Base-by-base conservation (phyloP, 768 basidiomycete species). In the Tricholoma hemisulphureum region DNA sequence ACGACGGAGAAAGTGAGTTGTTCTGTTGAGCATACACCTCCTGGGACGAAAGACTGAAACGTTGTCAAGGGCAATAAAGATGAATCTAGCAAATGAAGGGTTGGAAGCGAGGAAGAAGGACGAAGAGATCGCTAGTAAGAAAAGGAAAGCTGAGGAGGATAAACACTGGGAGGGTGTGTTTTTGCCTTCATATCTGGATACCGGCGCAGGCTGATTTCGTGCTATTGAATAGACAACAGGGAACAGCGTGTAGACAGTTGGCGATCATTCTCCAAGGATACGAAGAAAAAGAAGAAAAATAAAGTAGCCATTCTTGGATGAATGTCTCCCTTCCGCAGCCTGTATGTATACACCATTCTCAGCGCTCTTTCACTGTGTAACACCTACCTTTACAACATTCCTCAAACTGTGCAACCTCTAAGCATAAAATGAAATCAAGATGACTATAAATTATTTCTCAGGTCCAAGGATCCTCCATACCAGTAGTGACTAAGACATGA, bases 101-200 rank as follows among this genome's bases (percentile, higher is more conserved):
- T 76, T 95, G 4, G 94, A 96, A 68, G 95, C 95, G n/a, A 82
- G 87, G 65, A 91, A 89, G 79, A 94, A 93, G 69, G 94, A 97
- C 53, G 92, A 93, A 57, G 95, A 95, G 63, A 80, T 89, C 10
- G 73, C 79, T 21, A 66, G 84, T 32, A 86, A 73, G 75, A 96
- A 96, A 71, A 82, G 94, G 54, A 96, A 96, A 73, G 88, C 81
- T 1, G 93, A 95, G 63, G 91, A 95, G 6, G 92, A 95, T 64
- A 89, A 86, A 64, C 75, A 71, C 23, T 97, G 94, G 94, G 94
- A 96, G 79, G 92, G 93, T 93, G 61, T 34, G 74, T 65, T 8
- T 43, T 23, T 11, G 32, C 24, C 14, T 24, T 57, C n/a, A n/a
- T 23, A 6, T 29, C 43, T 20, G 10, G 3, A 4, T 49, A n/a